Base-by-base conservation (phyloP, 2,329 filamentous ascomycete genomes). In the Colletotrichum aenigma region DNA sequence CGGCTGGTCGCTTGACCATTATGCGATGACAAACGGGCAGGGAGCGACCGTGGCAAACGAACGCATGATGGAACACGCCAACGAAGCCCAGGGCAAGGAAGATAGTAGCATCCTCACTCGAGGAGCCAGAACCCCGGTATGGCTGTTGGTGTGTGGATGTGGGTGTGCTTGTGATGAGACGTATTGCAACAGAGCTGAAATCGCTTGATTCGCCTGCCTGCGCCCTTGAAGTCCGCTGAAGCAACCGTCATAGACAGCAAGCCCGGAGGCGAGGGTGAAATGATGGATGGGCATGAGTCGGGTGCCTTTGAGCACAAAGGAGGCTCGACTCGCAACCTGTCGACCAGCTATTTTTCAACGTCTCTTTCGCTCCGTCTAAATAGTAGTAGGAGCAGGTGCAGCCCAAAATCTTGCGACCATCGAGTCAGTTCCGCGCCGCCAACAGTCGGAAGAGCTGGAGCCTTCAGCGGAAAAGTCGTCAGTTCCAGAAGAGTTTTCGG, bases 271-370 rank as follows among this genome's bases (percentile, higher is more conserved):
- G 69, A 36, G 62, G 26, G 30, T 16, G 21, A 60, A 48, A 55
- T 24, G 32, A 38, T 70, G 55, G n/a, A 34, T 21, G 18, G 9
- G 28, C 69, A 67, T 72, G 73, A 75, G 62, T 73, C 73, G 69
- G 64, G 62, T 26, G 18, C 26, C 58, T 64, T 15, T 60, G 48
- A 48, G 32, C 56, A 65, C 60, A 26, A 64, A 34, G 32, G 58
- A 74, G 21, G 65, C 65, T 55, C 55, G 26, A 48, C 66, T 38
- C 52, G 30, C 60, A 34, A 30, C 21, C 21, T 36, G 52, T 13
- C 21, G 18, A 21, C n/a, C 6, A 24, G 43, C 43, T 6, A 12
- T 21, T 21, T 2, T 21, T 7, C 43, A 21, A 52, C 43, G n/a
- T 52, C 43, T 24, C 43, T 52, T 52, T 52, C 12, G 43, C 43